Evolutionary conservation across 2,329 filamentous ascomycete species (phyloP).

Genomic region (Coniosporium tulheliwenetii): DNA sequence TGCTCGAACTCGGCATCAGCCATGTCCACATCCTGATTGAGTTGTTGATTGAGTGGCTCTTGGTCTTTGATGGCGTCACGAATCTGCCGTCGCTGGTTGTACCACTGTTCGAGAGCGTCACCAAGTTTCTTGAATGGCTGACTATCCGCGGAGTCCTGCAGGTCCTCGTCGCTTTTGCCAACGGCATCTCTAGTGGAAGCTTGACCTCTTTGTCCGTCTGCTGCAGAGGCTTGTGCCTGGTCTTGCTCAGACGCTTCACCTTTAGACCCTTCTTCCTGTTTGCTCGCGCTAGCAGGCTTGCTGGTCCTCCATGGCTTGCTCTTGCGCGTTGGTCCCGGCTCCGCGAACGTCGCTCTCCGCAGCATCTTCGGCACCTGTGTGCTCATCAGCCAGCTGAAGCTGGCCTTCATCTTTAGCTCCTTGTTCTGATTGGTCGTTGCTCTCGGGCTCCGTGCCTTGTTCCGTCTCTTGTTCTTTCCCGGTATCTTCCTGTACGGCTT

Average conservation of each 20-base stretch:
- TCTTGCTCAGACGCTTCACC: slow-evolving; percentile 50
- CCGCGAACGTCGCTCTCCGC: slow-evolving; percentile 17
- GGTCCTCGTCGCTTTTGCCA: slow-evolving; percentile 16
- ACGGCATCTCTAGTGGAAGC: slow-evolving; percentile 18
- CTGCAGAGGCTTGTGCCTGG: slow-evolving; percentile 41
- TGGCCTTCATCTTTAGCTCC: neutral
- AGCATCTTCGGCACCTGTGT: neutral
- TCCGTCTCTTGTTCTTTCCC: neutral
- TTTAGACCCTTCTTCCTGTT: slow-evolving; percentile 50
- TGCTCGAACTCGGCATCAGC: slow-evolving; percentile 82
- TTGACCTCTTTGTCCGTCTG: slow-evolving; percentile 37
- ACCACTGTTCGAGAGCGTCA: slow-evolving; percentile 84
- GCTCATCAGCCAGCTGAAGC: slow-evolving; percentile 4
- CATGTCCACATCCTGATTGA: slow-evolving; percentile 51
- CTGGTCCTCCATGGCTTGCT: slow-evolving; percentile 43
- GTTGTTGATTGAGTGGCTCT: slow-evolving; percentile 31
- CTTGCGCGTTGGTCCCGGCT: slow-evolving; percentile 25
- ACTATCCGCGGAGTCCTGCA: slow-evolving; percentile 15
- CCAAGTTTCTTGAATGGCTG: slow-evolving; percentile 90
- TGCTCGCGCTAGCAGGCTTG: slow-evolving; percentile 36
- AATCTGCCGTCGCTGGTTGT: slow-evolving; percentile 76
- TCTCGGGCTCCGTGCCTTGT: neutral
- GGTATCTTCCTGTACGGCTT: neutral
- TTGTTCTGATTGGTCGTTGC: neutral
- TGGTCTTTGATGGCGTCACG: slow-evolving; percentile 28